These are phyloP conservation scores for Baorangia bicolor DNA, from an alignment of 768 basidiomycete species.

Conservation along the genomic window DNA sequence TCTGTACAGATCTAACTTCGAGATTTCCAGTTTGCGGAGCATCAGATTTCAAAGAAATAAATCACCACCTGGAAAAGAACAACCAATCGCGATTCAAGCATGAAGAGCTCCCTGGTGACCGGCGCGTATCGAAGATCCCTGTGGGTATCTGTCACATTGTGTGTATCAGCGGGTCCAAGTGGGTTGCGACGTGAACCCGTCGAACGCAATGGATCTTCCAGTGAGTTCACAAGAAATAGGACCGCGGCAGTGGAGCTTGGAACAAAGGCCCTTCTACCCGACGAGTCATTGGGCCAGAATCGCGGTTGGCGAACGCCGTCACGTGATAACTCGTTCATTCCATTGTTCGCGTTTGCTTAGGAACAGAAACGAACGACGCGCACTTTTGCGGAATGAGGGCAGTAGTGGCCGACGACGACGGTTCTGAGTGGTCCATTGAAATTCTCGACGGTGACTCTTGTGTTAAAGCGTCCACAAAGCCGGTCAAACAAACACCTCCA, in stretches of 20 bases:
- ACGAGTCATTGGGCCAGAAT: no score
- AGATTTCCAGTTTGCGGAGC: no score
- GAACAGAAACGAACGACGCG: neutral
- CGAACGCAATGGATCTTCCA: neutral
- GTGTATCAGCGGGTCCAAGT: no score
- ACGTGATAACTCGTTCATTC: slow-evolving; percentile 12
- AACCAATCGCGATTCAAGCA: neutral
- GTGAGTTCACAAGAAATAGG: neutral
- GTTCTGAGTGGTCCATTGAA: slow-evolving; percentile 33
- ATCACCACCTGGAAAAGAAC: neutral
- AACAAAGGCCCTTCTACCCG: neutral
- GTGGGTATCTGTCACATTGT: no score
- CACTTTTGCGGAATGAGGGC: slow-evolving; percentile 15
- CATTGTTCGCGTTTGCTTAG: slow-evolving; percentile 2
- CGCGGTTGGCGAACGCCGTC: slow-evolving; percentile 13
- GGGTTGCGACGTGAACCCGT: neutral
- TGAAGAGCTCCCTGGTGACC: neutral
- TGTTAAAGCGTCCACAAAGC: slow-evolving; percentile 10
- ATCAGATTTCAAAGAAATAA: neutral
- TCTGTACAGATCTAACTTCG: no score
- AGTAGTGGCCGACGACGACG: slow-evolving; percentile 14
- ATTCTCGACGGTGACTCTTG: slow-evolving; percentile 27
- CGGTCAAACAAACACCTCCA: slow-evolving; percentile 20
- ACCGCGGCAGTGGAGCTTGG: neutral
- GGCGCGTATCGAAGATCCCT: no score